Base-by-base conservation (phyloP, 1,284 basidiomycete genomes). In the Cryptococcus sp. region DNA sequence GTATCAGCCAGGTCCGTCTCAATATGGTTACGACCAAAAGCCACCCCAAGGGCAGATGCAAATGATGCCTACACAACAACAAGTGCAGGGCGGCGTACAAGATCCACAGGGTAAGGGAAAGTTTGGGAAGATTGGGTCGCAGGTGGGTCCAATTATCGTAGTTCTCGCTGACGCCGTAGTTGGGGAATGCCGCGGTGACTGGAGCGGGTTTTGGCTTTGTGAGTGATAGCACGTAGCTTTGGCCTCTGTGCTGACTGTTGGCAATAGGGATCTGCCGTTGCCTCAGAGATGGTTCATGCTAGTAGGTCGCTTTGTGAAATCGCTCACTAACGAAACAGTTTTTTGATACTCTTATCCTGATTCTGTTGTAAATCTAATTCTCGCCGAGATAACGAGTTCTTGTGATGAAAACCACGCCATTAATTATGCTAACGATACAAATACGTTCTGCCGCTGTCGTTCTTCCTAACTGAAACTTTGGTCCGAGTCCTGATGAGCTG, bases 181-280 rank as follows among this genome's bases (percentile, higher is more conserved):
- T 70, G 45, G 70, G 69, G 10, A 64, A 65, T 48, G 62, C 69
- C 0, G 68, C 69, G 11, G 70, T 69, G n/a, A 64, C 55, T 40
- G 72, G 72, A 44, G 58, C 63, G 2, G 72, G 72, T 4, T 74
- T 73, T 43, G 72, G 72, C 7, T 61, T 63, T 26, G 72, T 69
- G 8, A 46, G 60, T 23, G 60, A 69, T 8, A 52, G 72, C 19
- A 69, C 68, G 8, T 34, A 34, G 29, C 29, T 34, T 10, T 10
- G 29, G 2, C 8, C 2, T 34, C 29, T 34, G 2, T 2, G 8
- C 29, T 34, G 13, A 34, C 8, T 13, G 29, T 10, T 10, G 29
- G 29, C 8, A 34, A 34, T 34, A 34, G 29, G 29, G 29, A 34
- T 34, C 29, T 34, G 41, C 41, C 22, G 41, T 44, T 44, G 41